These are phyloP conservation scores for Ogataea ganodermae DNA, from an alignment of 805 yeast species.

Conservation along the genomic window DNA sequence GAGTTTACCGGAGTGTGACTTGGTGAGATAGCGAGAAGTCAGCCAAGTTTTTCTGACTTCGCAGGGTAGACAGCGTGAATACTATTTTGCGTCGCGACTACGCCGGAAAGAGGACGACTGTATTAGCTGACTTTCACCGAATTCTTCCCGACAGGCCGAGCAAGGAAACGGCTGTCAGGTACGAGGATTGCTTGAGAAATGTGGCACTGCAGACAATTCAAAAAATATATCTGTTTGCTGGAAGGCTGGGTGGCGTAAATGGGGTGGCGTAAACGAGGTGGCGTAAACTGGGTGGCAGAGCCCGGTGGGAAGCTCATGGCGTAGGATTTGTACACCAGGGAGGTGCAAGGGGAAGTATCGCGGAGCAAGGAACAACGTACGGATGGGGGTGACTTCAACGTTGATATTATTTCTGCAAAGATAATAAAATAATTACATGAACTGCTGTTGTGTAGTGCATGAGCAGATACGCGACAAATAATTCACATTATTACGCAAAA, in stretches of 20 bases:
- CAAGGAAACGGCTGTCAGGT: too few species aligned
- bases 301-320: background rate
- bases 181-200: too few species aligned
- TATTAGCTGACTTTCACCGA: too few species aligned
- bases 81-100: too few species aligned
- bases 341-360: background rate
- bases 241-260: too few species aligned
- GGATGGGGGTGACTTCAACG: slow-evolving; percentile 5
- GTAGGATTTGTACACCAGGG: too few species aligned
- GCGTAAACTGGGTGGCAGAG: background rate
- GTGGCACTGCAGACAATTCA: too few species aligned
- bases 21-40: background rate
- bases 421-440: background rate
- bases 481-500: background rate
- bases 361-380: background rate
- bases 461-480: background rate
- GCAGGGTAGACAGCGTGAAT: too few species aligned
- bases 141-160: too few species aligned
- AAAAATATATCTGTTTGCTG: too few species aligned
- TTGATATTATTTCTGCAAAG: background rate
- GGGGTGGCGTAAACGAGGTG: too few species aligned
- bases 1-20: background rate
- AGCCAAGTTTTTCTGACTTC: background rate
- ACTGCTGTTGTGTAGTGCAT: background rate
- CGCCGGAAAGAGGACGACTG: too few species aligned